These are phyloP conservation scores for Ophiostoma sp. DNA, from an alignment of 2,329 filamentous ascomycete species.

Conservation along the genomic window DNA sequence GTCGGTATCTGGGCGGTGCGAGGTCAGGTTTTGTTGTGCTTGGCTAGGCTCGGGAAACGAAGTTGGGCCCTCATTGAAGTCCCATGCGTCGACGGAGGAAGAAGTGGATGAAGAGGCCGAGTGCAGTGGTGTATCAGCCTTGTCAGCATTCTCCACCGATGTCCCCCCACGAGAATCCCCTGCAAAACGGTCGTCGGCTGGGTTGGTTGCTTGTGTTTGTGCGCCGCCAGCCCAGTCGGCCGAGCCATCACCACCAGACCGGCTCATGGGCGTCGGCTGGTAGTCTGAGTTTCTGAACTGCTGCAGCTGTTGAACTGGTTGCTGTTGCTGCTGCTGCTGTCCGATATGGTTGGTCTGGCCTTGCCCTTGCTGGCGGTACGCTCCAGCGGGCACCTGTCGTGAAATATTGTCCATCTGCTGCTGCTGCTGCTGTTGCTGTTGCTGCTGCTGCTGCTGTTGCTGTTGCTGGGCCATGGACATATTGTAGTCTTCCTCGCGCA, in stretches of 20 bases:
- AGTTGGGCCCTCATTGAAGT: constrained; percentile 71
- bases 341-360: constrained; percentile 10
- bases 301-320: constrained; percentile 34
- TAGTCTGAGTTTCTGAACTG: constrained; percentile 39
- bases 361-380: constrained; percentile 9
- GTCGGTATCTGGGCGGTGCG: constrained; percentile 75
- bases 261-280: constrained; percentile 48
- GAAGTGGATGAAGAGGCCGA: constrained; percentile 39
- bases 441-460: constrained; percentile 39
- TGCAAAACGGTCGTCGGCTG: not conserved
- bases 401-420: constrained; percentile 12
- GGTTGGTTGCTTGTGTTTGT: not conserved
- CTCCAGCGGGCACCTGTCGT: not conserved
- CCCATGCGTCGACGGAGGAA: constrained; percentile 72
- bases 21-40: constrained; percentile 34
- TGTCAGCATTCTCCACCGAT: not conserved
- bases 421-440: constrained; percentile 41
- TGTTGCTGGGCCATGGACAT: constrained; percentile 40
- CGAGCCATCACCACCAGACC: constrained; percentile 46
- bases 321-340: constrained; percentile 41
- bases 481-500: constrained; percentile 52
- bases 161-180: not conserved
- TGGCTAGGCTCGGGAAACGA: constrained; percentile 53
- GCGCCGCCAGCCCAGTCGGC: constrained; percentile 32
- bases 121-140: constrained; percentile 26